A percentile compares a stretch with the other conserved stretches of the same genome.
Conservation (phyloP, 148 eudicot species). For the Polygonum maritimum region DNA sequence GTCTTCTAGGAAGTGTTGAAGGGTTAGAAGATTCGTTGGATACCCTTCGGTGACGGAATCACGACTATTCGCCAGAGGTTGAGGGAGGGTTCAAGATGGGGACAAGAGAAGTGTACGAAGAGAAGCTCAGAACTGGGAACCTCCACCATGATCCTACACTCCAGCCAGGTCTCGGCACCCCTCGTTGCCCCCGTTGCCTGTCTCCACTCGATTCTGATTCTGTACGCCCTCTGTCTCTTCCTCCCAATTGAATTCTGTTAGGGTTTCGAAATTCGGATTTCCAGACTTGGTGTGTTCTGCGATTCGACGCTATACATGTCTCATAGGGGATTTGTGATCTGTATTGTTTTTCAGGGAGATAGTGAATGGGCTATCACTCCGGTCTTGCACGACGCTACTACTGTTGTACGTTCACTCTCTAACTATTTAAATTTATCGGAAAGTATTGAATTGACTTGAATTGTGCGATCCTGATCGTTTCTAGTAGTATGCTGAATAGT, state of each 20-base stretch:
- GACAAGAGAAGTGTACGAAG: constrained; percentile 77
- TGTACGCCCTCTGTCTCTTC: constrained; percentile 17
- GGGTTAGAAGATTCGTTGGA: no score
- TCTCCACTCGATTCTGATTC: constrained; percentile 40
- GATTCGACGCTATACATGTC: constrained; percentile 18
- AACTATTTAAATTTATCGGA: background rate
- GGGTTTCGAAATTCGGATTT: background rate
- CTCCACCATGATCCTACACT: constrained; percentile 68
- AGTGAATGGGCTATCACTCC: constrained; percentile 65
- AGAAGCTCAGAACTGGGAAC: constrained; percentile 60
- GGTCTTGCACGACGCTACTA: constrained; percentile 58
- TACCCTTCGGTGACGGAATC: no score
- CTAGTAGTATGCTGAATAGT: no score
- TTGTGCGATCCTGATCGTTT: background rate
- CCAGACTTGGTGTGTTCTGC: background rate
- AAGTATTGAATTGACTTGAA: background rate
- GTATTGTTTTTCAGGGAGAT: constrained; percentile 25
- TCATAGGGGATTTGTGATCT: background rate
- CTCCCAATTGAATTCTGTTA: background rate
- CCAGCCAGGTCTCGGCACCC: constrained; percentile 66
- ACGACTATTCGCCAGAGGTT: background rate
- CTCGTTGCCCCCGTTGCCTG: constrained; percentile 80
- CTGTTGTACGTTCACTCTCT: constrained; percentile 36
- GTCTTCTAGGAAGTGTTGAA: no score
- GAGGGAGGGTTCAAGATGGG: constrained; percentile 33